Conservation (phyloP, 768 basidiomycete genomes). For the Mycena venus region DNA sequence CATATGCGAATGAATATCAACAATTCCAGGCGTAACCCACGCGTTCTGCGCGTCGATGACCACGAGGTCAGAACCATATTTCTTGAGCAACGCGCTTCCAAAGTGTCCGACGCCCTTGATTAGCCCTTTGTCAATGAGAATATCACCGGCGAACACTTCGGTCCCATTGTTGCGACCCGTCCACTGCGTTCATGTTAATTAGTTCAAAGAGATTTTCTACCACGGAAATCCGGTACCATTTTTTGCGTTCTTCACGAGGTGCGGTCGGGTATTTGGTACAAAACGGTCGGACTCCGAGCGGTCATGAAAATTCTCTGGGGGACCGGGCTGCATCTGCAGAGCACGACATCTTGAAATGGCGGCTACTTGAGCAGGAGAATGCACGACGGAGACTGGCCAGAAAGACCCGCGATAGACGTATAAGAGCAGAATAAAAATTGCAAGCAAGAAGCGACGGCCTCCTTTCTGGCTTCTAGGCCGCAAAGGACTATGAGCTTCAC, state of each 20-base stretch:
- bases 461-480: background rate
- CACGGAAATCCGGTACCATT: slow-evolving; percentile 54
- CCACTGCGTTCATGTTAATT: slow-evolving; percentile 58
- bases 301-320: slow-evolving; percentile 59
- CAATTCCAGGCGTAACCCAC: slow-evolving; percentile 86
- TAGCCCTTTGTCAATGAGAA: slow-evolving; percentile 79
- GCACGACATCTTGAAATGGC: slow-evolving; percentile 60
- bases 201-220: too few species aligned
- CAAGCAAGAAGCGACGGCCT: slow-evolving; percentile 35
- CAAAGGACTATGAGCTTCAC: slow-evolving; percentile 41
- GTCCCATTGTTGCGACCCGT: slow-evolving; percentile 81
- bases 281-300: slow-evolving; percentile 76
- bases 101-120: slow-evolving; percentile 72
- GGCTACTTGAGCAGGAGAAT: slow-evolving; percentile 10
- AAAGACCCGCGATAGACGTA: background rate
- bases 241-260: slow-evolving; percentile 81
- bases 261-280: slow-evolving; percentile 70
- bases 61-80: slow-evolving; percentile 53
- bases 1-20: slow-evolving; percentile 79
- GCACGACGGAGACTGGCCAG: background rate
- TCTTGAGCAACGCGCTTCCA: slow-evolving; percentile 39
- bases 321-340: slow-evolving; percentile 55
- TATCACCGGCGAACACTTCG: slow-evolving; percentile 72
- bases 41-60: slow-evolving; percentile 74
- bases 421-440: slow-evolving; percentile 36